Evolutionary conservation across 2,329 filamentous ascomycete genomes (phyloP).

Genomic region (Colletotrichum viniferum): DNA sequence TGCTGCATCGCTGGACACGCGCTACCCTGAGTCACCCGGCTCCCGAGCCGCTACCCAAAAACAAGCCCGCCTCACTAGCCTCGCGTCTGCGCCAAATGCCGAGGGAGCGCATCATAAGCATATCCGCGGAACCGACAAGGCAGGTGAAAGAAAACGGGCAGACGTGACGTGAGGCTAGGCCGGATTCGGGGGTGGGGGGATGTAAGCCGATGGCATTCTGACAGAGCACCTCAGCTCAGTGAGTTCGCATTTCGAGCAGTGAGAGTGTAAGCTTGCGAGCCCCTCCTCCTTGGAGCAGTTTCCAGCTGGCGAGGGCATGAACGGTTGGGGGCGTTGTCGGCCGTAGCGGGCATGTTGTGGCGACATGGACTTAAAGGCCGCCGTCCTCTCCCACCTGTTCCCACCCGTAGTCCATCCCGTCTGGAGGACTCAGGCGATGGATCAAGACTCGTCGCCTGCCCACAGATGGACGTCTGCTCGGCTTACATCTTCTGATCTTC

Average conservation of each 20-base stretch:
- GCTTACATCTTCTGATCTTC: background rate
- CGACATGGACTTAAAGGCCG: background rate
- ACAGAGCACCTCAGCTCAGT: background rate
- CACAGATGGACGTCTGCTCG: background rate
- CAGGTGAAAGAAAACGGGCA: background rate
- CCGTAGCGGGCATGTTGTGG: background rate
- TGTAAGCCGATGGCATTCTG: background rate
- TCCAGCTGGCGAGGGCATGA: background rate
- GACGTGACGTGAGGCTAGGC: background rate
- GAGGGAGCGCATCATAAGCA: background rate
- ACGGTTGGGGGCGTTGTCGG: background rate
- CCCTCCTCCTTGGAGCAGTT: background rate
- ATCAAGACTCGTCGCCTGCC: fast-evolving
- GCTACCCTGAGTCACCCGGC: background rate
- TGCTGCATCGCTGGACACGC: background rate
- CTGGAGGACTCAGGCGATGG: background rate
- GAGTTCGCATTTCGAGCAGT: background rate
- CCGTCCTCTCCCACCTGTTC: background rate
- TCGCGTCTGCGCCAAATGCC: background rate
- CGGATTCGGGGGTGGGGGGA: background rate
- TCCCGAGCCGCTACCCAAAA: background rate
- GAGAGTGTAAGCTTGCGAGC: background rate
- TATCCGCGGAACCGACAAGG: background rate
- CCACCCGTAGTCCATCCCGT: background rate
- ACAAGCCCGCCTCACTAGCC: background rate